Evolutionary conservation across 139 green algal genomes (phyloP), one percentile per base, ranked within the genome.

Genomic region (Coelastrella sp.): DNA sequence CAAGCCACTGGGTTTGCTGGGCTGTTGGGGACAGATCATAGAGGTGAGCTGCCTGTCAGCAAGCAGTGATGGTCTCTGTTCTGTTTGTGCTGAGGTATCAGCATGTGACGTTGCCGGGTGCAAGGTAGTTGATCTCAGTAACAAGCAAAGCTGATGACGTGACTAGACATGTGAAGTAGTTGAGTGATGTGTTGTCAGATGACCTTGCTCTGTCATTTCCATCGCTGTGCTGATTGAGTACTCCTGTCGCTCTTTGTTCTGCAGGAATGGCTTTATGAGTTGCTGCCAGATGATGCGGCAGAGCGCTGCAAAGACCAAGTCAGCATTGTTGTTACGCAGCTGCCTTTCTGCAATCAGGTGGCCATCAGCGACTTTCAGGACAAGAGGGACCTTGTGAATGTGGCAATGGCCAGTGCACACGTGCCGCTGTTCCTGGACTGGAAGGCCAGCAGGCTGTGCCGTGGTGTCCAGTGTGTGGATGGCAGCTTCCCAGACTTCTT

Each of bases 401-500:
- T 64, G 27, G 79, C 67, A 21, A 92, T 93, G 88, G 89, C 91
- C 6, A 82, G 43, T 32, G 79, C 88, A 13, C 91, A 94, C 27
- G 85, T 93, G 15, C 89, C 89, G 6, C 60, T 94, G 27, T 71
- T 87, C 50, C 71, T 87, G 38, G 90, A 93, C 84, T 79, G 83
- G 41, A 89, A 89, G 71, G 72, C 89, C 30, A 79, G 34, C 17
- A 73, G 86, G 19, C 9, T 43, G 0, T 89, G 87, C 74, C 76
- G 89, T 8, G 72, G 62, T 34, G 62, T 85, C 51, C 74, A 59
- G 77, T 69, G 86, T 62, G 85, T 94, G 50, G 91, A 94, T 68
- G 91, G 91, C 43, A 89, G 74, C 34, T 91, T 94, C 81, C 91
- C 91, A 0, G 88, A 91, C 66, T 92, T 92, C 51, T 92, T 92